Conservation (phyloP, 805 yeast genomes). For the Osmozyma mogii region DNA sequence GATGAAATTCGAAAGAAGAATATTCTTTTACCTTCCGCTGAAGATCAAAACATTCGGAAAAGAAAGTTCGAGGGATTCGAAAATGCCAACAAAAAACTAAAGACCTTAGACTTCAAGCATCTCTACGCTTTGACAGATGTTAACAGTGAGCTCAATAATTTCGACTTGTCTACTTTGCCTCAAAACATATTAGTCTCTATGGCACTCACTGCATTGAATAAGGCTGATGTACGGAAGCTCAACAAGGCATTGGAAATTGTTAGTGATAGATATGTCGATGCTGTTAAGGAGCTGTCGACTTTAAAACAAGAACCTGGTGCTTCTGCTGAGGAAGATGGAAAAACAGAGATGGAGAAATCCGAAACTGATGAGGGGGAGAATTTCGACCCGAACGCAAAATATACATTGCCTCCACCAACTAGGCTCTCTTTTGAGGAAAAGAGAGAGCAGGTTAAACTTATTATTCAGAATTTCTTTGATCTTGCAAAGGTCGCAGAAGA, state of each 20-base stretch:
- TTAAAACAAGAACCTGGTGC: conserved; percentile 1
- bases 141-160: conserved; percentile 50
- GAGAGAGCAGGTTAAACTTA: conserved; percentile 46
- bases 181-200: conserved; percentile 54
- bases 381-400: conserved; percentile 34
- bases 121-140: conserved; percentile 62
- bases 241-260: conserved; percentile 64
- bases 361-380: conserved; percentile 16
- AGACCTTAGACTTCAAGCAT: conserved; percentile 41
- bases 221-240: conserved; percentile 44
- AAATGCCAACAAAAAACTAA: conserved; percentile 23
- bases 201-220: conserved; percentile 58
- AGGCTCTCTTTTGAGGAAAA: conserved; percentile 46
- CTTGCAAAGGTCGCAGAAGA: conserved; percentile 26
- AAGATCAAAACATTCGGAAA: conserved; percentile 26
- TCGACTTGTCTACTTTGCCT: conserved; percentile 67
- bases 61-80: conserved; percentile 36
- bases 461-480: conserved; percentile 52
- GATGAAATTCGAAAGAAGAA: conserved; percentile 35
- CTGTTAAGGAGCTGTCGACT: conserved; percentile 10
- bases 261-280: conserved; percentile 53
- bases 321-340: conserved; percentile 2
- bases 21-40: conserved; percentile 19
- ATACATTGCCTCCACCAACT: conserved; percentile 51
- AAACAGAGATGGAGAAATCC: conserved; percentile 10